A percentile compares a stretch with the other conserved stretches of the same genome.
Evolutionary conservation across 2,329 filamentous ascomycete species (phyloP).

Genomic region (Sporothrix brunneoviolacea): DNA sequence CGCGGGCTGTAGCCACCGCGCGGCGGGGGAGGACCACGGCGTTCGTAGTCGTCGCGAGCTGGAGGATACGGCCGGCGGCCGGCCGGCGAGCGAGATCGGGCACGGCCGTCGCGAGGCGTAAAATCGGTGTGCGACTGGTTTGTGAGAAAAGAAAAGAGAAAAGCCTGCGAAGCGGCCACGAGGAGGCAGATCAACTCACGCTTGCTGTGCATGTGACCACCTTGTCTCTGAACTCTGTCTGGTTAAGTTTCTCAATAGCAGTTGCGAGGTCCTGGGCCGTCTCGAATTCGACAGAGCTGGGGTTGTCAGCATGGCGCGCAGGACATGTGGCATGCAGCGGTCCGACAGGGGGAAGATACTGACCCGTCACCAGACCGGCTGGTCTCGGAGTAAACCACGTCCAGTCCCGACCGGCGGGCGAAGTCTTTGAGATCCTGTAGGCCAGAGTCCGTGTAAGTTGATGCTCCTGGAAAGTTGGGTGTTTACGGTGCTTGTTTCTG

Average conservation of each 20-base stretch:
- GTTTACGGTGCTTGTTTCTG: not conserved
- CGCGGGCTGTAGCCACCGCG: constrained; percentile 72
- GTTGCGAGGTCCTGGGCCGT: constrained; percentile 81
- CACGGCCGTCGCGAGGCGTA: constrained; percentile 59
- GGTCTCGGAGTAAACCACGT: constrained; percentile 97
- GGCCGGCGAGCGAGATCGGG: constrained; percentile 71
- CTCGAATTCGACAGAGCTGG: constrained; percentile 95
- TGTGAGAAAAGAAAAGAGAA: constrained; percentile 10
- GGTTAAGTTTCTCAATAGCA: constrained; percentile 91
- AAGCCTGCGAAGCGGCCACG: constrained; percentile 16
- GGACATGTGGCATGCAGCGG: not conserved
- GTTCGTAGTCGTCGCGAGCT: constrained; percentile 72
- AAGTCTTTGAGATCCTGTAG: constrained; percentile 99
- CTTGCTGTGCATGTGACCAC: constrained; percentile 81
- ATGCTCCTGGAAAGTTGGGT: constrained; percentile 39
- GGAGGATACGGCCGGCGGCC: constrained; percentile 61
- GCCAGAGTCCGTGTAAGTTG: constrained; percentile 73
- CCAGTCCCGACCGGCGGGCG: constrained; percentile 89
- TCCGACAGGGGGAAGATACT: constrained; percentile 39
- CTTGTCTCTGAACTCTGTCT: constrained; percentile 85
- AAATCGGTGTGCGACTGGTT: constrained; percentile 71
- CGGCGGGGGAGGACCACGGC: constrained; percentile 62
- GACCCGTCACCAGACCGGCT: constrained; percentile 84
- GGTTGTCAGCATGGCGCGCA: not conserved
- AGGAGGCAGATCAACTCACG: constrained; percentile 47